Percentiles rank a stretch among this genome's conserved stretches.
phyloP scores from a whole-genome alignment of 1,284 basidiomycete species.

The Xerocomus minutiporus region DNA sequence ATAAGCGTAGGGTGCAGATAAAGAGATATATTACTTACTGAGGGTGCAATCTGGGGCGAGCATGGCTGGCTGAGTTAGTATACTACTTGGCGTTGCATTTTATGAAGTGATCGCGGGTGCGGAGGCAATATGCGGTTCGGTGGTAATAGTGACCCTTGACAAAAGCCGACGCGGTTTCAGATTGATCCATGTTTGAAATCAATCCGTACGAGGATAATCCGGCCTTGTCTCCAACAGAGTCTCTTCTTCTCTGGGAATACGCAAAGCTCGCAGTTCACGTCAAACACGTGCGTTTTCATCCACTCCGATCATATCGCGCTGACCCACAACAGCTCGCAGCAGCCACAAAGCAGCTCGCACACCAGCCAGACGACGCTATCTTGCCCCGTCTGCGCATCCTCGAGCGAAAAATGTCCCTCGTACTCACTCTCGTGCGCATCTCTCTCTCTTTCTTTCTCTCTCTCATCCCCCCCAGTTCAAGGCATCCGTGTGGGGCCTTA shows the following conservation, averaged over 20 bases:
- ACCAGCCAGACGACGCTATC: slow-evolving; percentile 70
- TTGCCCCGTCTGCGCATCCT: slow-evolving; percentile 77
- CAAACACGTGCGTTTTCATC: slow-evolving; percentile 51
- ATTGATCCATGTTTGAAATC: slow-evolving; percentile 29
- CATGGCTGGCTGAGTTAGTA: not conserved
- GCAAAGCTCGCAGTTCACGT: slow-evolving; percentile 68
- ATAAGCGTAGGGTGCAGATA: slow-evolving; percentile 1
- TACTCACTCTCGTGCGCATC: slow-evolving; percentile 66
- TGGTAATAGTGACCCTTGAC: not conserved
- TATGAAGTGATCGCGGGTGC: not conserved
- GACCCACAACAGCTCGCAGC: slow-evolving; percentile 45
- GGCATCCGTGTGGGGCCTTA: slow-evolving; percentile 91
- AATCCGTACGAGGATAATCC: slow-evolving; percentile 71
- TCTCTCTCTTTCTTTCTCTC: not conserved
- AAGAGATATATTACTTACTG: slow-evolving; percentile 38
- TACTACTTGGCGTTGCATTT: no score
- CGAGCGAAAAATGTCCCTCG: slow-evolving; percentile 93
- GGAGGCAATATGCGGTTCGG: not conserved
- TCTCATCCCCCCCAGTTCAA: slow-evolving; percentile 65
- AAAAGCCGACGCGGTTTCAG: not conserved
- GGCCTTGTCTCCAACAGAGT: slow-evolving; percentile 56
- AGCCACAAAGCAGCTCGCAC: slow-evolving; percentile 56
- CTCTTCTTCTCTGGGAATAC: slow-evolving; percentile 77
- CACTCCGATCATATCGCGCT: not conserved
- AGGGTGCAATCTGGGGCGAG: slow-evolving; percentile 61